Evolutionary conservation across 345 rosid species (phyloP).

Genomic region (Rubroshorea leprosula): DNA sequence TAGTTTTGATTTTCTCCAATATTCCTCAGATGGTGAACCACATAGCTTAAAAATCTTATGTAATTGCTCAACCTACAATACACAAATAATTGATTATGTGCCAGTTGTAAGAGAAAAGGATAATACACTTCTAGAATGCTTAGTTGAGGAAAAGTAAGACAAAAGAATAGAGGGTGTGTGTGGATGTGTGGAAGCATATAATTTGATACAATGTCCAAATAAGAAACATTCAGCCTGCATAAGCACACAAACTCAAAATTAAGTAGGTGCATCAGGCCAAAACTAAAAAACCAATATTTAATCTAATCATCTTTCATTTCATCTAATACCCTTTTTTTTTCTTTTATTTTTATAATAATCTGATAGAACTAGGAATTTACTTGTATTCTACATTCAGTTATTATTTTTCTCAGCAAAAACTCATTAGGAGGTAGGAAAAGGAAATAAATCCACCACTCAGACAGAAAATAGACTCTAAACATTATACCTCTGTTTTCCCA

Average conservation of each 20-base stretch:
- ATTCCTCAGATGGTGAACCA: constrained; percentile 83
- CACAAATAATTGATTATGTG: background rate
- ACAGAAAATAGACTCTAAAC: background rate
- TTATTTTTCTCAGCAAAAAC: background rate
- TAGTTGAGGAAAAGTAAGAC: background rate
- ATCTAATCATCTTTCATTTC: no score
- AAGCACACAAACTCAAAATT: constrained; percentile 3
- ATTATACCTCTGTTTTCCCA: constrained; percentile 88
- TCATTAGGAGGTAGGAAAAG: constrained; percentile 5
- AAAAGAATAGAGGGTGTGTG: no score
- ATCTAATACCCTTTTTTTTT: no score
- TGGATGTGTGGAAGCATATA: background rate
- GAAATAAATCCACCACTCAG: background rate
- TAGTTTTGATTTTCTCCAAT: constrained; percentile 68
- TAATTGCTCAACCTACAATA: constrained; percentile 79
- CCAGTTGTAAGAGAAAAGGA: background rate
- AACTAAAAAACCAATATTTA: no score
- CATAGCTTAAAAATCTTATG: constrained; percentile 93
- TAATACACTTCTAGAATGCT: background rate
- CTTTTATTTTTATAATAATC: no score
- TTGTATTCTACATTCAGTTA: background rate
- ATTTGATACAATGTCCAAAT: constrained; percentile 23
- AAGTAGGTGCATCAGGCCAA: no score
- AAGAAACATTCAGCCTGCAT: no score
- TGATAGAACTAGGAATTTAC: background rate